A percentile compares a stretch with the other conserved stretches of the same genome.
Conservation (phyloP, 106 monocot species). For the Apostasia shenzhenica region DNA sequence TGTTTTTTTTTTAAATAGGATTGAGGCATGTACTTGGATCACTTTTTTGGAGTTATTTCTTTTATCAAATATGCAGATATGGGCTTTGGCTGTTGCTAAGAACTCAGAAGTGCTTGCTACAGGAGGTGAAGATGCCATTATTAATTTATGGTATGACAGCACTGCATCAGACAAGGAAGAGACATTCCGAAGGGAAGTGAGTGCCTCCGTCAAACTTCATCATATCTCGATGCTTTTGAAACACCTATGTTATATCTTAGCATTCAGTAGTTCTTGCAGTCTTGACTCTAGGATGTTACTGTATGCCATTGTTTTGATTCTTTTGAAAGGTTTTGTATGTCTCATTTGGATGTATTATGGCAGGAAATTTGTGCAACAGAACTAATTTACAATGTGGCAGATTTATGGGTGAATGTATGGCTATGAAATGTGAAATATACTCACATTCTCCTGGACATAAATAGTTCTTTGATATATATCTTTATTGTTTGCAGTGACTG, state of each 20-base stretch:
- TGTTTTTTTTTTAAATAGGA: background rate
- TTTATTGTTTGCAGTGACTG: background rate
- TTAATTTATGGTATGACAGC: conserved; percentile 87
- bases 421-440: no score
- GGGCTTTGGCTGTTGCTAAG: conserved; percentile 85
- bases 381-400: background rate
- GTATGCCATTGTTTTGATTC: no score
- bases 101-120: conserved; percentile 92
- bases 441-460: background rate
- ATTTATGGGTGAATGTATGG: no score
- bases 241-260: no score
- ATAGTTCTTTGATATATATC: background rate
- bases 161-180: conserved; percentile 78
- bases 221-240: background rate
- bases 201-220: background rate
- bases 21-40: no score
- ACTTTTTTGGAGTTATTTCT: background rate
- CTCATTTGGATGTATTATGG: background rate
- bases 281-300: no score
- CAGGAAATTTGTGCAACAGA: background rate
- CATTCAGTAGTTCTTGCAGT: no score
- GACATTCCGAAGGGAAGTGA: conserved; percentile 70
- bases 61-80: conserved; percentile 40
- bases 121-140: conserved; percentile 75
- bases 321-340: no score